phyloP scores from a whole-genome alignment of 768 basidiomycete genomes.

The Xerocomellus amylosporus region DNA sequence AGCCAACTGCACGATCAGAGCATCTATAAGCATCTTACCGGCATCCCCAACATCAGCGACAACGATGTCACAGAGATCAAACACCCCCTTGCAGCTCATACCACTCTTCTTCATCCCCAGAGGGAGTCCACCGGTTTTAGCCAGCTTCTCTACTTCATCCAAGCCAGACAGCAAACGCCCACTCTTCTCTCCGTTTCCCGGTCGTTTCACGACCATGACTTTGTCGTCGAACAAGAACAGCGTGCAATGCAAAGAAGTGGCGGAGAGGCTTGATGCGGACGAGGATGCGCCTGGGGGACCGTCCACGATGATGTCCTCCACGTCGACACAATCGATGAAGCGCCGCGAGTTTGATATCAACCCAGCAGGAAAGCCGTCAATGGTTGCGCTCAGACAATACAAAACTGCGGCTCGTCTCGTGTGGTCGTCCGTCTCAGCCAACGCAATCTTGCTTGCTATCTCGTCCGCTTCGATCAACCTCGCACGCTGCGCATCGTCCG shows the following conservation, averaged over 20 bases:
- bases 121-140: constrained; percentile 60
- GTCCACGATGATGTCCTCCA: constrained; percentile 73
- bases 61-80: constrained; percentile 81
- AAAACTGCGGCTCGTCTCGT: constrained; percentile 87
- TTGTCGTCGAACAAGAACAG: constrained; percentile 95
- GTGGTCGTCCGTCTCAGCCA: constrained; percentile 88
- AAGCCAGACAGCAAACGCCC: constrained; percentile 72
- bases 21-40: constrained; percentile 47
- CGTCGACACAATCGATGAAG: constrained; percentile 91
- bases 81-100: constrained; percentile 79
- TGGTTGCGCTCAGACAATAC: constrained; percentile 77
- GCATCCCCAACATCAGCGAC: constrained; percentile 83
- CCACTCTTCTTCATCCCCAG: constrained; percentile 71
- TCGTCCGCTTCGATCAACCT: constrained; percentile 83
- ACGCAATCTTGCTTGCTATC: constrained; percentile 86
- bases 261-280: constrained; percentile 38
- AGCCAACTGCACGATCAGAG: constrained; percentile 3
- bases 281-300: constrained; percentile 41
- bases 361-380: constrained; percentile 88
- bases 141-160: constrained; percentile 73
- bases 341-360: constrained; percentile 86
- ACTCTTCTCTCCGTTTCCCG: constrained; percentile 68
- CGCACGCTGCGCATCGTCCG: constrained; percentile 69
- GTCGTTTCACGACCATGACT: constrained; percentile 86
- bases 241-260: constrained; percentile 70